Evolutionary conservation across 1,284 basidiomycete genomes (phyloP).

Genomic region (Mycena sp.): DNA sequence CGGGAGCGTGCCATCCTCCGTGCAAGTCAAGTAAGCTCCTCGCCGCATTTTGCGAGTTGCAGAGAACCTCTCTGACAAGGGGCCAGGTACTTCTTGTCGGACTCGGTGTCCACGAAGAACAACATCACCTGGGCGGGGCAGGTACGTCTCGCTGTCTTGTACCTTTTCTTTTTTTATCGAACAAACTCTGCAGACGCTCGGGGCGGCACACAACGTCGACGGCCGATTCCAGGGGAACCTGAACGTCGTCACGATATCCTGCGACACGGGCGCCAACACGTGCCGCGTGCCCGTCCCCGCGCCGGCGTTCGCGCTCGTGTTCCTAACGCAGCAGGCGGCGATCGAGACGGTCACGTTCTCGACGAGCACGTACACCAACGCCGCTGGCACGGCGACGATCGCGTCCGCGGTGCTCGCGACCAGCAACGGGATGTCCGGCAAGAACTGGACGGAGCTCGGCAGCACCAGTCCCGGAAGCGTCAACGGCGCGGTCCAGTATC

Average conservation of each 20-base stretch:
- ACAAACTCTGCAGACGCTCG: conserved; percentile 57
- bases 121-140: conserved; percentile 81
- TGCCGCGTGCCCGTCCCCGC: conserved; percentile 72
- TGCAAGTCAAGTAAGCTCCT: conserved; percentile 26
- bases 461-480: too few relatives aligned
- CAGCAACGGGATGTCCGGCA: conserved; percentile 63
- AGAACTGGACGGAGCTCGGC: too few relatives aligned
- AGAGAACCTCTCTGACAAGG: conserved; percentile 11
- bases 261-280: conserved; percentile 55
- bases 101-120: conserved; percentile 66
- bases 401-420: conserved; percentile 53
- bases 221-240: conserved; percentile 66
- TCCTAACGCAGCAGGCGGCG: conserved; percentile 60
- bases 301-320: conserved; percentile 78
- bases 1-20: conserved; percentile 40
- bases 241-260: conserved; percentile 60
- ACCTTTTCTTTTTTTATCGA: neutral
- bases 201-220: conserved; percentile 65
- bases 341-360: conserved; percentile 59
- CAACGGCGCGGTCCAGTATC: neutral
- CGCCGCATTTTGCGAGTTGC: too few relatives aligned
- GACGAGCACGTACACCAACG: conserved; percentile 57
- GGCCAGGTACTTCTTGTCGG: conserved; percentile 57
- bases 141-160: conserved; percentile 38
- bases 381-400: conserved; percentile 57